Evolutionary conservation across 2,329 filamentous ascomycete species (phyloP), one percentile per base, ranked within the genome.

Genomic region (Ceratocystis cubensis): DNA sequence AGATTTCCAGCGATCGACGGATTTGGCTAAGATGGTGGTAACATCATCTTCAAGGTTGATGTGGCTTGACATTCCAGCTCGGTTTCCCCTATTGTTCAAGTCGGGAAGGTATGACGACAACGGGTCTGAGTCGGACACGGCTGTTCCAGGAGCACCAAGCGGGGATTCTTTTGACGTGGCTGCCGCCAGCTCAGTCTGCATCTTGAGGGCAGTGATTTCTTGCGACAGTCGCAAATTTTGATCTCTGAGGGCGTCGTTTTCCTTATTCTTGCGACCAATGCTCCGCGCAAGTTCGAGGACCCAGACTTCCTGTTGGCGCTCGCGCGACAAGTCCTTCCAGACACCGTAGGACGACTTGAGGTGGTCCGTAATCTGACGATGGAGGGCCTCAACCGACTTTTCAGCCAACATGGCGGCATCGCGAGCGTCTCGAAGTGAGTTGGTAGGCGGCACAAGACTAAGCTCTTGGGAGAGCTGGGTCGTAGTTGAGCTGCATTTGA

Each of bases 311-410:
- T 78, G 78, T 64, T 82, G 81, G 25, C 82, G 79, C 45, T 82
- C 80, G 1, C 74, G 70, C 0, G 85, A 76, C 30, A 94, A 78
- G 1, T 79, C 78, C 64, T 83, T 83, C 92, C 92, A 97, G 53
- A 89, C 87, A 5, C 82, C 80, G 73, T 86, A 96, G 0, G 89
- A 86, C 15, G 86, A 84, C n/a, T 88, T 82, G 5, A 96, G 75
- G 73, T 97, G 93, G 67, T 88, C 82, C 50, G 83, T 79, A 41
- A 92, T 83, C 70, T 88, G 85, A 64, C 84, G 83, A 69, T 91
- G 86, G 63, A 93, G 81, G 33, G 78, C 75, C 69, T 80, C 83
- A 53, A 79, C 88, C 69, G 77, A 73, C 70, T 76, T 77, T 69
- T 83, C 80, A 0, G 80, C 81, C 63, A 75, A 78, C 63, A 76